A percentile compares a stretch with the other conserved stretches of the same genome.
Conservation (phyloP, 1,139 yeast species). For the Groenewaldozyma auringiensis region DNA sequence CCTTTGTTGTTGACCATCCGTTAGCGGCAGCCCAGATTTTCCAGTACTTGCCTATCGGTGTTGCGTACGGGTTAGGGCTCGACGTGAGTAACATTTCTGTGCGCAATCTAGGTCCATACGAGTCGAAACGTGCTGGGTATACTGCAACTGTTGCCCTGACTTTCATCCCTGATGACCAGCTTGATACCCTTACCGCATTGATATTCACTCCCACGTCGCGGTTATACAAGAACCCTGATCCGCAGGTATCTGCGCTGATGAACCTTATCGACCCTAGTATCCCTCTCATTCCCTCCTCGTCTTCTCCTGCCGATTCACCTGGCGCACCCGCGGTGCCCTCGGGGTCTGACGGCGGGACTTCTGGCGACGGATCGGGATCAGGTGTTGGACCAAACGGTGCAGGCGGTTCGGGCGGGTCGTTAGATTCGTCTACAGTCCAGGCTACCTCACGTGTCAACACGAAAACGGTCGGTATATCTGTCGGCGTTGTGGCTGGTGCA, state of each 20-base stretch:
- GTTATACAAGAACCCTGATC: conserved; percentile 30
- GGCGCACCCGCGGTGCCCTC: conserved; percentile 14
- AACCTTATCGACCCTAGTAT: conserved; percentile 34
- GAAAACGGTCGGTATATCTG: conserved; percentile 34
- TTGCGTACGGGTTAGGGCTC: conserved; percentile 31
- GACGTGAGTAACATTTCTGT: conserved; percentile 25
- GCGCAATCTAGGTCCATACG: conserved; percentile 32
- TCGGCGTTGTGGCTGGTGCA: conserved; percentile 34
- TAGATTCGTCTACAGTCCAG: conserved; percentile 26
- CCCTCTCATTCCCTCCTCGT: conserved; percentile 25
- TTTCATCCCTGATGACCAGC: conserved; percentile 30
- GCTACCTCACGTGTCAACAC: conserved; percentile 22
- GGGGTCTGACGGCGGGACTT: conserved; percentile 13
- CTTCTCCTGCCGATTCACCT: conserved; percentile 9
- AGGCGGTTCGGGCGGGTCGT: conserved; percentile 24
- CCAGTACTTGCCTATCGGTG: conserved; percentile 35
- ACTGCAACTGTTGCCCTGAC: conserved; percentile 34
- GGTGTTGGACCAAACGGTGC: conserved; percentile 9
- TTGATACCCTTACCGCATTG: conserved; percentile 23
- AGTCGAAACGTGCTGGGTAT: conserved; percentile 26
- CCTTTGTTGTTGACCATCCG: conserved; percentile 35
- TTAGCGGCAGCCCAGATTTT: conserved; percentile 39
- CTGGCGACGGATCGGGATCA: conserved; percentile 11
- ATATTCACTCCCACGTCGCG: conserved; percentile 28
- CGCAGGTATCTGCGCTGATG: conserved; percentile 31